A percentile compares a stretch with the other conserved stretches of the same genome.
These are phyloP conservation scores for Nitzschia inconspicua DNA, from an alignment of 108 stramenopile species.

Conservation along the genomic window DNA sequence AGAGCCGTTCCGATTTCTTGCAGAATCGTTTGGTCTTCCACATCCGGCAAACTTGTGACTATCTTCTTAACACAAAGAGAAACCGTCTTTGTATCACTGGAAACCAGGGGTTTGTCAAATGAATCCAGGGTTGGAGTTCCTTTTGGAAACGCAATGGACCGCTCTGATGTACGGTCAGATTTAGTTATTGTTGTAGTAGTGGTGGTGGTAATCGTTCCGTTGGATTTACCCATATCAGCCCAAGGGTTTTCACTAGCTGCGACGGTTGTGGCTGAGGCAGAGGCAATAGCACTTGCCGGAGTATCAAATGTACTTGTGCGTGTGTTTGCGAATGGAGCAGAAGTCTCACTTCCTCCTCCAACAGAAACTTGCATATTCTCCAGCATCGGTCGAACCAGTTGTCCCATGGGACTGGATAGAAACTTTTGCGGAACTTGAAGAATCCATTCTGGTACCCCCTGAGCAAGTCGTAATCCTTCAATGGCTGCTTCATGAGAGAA, in stretches of 20 bases:
- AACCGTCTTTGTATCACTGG: conserved; percentile 53
- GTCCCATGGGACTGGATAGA: conserved; percentile 69
- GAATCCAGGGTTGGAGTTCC: conserved; percentile 48
- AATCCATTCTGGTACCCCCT: conserved; percentile 66
- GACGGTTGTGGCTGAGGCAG: conserved; percentile 5
- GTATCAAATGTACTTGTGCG: background rate
- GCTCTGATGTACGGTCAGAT: background rate
- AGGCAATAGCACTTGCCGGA: background rate
- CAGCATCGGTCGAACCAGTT: conserved; percentile 67
- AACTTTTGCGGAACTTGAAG: conserved; percentile 60
- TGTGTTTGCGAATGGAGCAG: conserved; percentile 20
- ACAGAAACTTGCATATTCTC: conserved; percentile 65
- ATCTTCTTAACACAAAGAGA: conserved; percentile 47
- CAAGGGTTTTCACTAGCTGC: conserved; percentile 43
- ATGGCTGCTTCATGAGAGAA: conserved; percentile 66
- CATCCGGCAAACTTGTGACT: too few species aligned
- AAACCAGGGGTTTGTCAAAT: conserved; percentile 55
- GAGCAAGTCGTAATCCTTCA: conserved; percentile 39
- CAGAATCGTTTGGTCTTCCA: background rate
- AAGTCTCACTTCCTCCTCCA: background rate
- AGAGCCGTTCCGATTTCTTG: conserved; percentile 18
- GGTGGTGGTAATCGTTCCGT: conserved; percentile 11
- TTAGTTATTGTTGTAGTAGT: conserved; percentile 6
- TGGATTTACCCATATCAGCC: conserved; percentile 35
- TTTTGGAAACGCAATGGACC: too few species aligned